Evolutionary conservation across 441 rosid genomes (phyloP).

Genomic region (Erysimum cheiri): DNA sequence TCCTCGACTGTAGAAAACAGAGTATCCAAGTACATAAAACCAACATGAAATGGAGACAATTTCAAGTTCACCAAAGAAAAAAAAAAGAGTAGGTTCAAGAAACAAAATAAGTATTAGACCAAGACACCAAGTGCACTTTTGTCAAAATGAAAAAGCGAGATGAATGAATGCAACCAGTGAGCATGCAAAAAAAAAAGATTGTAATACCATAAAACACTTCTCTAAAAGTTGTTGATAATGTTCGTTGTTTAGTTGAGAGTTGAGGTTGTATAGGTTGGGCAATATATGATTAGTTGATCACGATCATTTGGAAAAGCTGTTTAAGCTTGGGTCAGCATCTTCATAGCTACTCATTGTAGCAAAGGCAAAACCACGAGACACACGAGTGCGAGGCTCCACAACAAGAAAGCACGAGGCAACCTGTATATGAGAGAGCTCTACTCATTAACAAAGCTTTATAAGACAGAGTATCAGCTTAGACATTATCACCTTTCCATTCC

Average conservation of each 20-base stretch:
- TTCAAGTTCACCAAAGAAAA: neutral
- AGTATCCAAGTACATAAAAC: conserved; percentile 4
- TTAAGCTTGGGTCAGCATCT: conserved; percentile 74
- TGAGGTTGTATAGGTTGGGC: conserved; percentile 39
- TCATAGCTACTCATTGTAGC: conserved; percentile 73
- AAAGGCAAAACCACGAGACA: conserved; percentile 90
- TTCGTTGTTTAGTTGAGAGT: conserved; percentile 82
- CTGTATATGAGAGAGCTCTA: conserved; percentile 47
- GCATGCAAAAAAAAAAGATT: neutral
- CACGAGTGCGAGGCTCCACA: conserved; percentile 86
- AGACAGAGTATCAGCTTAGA: neutral
- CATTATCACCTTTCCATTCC: conserved; percentile 79
- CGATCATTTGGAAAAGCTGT: conserved; percentile 80
- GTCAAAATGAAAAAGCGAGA: neutral
- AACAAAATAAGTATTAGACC: neutral
- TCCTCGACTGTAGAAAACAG: conserved; percentile 71
- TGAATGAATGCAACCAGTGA: neutral
- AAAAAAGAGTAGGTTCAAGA: neutral
- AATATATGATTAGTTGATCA: conserved; percentile 80
- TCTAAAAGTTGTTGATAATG: conserved; percentile 81
- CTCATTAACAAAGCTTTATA: neutral
- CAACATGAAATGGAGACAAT: neutral
- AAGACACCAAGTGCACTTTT: conserved; percentile 18
- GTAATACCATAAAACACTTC: conserved; percentile 43
- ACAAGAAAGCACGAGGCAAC: conserved; percentile 87